Evolutionary conservation across 495 filamentous ascomycete species (phyloP).

Genomic region (Neurospora sp.): DNA sequence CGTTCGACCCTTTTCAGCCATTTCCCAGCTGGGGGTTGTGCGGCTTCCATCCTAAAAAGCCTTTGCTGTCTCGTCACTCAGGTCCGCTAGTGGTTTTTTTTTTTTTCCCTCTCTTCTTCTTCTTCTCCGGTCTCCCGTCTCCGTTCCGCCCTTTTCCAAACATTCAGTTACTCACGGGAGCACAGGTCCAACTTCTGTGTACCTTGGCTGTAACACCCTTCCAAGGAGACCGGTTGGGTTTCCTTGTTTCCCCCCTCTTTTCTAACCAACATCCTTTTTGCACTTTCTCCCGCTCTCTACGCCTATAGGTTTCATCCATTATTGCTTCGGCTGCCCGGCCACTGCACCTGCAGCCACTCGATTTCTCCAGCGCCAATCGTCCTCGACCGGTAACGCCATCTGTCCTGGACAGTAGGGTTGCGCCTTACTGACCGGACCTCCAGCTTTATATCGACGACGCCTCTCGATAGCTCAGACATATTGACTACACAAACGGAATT

Average conservation of each 20-base stretch:
- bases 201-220: background rate
- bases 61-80: background rate
- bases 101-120: background rate
- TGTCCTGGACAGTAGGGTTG: background rate
- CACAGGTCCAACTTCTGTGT: constrained; percentile 9
- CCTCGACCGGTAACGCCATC: background rate
- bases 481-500: background rate
- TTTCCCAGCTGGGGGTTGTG: background rate
- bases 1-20: background rate
- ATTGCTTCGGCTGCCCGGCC: constrained; percentile 1
- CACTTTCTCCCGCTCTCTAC: background rate
- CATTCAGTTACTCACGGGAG: background rate
- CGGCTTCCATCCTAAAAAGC: constrained; percentile 2
- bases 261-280: constrained; percentile 1
- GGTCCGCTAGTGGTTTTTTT: background rate
- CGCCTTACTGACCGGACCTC: background rate
- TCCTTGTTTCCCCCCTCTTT: constrained; percentile 1
- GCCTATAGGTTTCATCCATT: background rate
- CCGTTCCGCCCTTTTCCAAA: background rate
- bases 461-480: background rate
- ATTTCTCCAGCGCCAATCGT: background rate
- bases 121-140: background rate
- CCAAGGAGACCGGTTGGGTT: background rate
- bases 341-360: constrained; percentile 2
- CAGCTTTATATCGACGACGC: background rate